Percentiles rank a stretch among this genome's conserved stretches.
These are phyloP conservation scores for Hyparrhenia diplandra DNA, from an alignment of 176 grass and related monocot genomes.

Conservation along the genomic window DNA sequence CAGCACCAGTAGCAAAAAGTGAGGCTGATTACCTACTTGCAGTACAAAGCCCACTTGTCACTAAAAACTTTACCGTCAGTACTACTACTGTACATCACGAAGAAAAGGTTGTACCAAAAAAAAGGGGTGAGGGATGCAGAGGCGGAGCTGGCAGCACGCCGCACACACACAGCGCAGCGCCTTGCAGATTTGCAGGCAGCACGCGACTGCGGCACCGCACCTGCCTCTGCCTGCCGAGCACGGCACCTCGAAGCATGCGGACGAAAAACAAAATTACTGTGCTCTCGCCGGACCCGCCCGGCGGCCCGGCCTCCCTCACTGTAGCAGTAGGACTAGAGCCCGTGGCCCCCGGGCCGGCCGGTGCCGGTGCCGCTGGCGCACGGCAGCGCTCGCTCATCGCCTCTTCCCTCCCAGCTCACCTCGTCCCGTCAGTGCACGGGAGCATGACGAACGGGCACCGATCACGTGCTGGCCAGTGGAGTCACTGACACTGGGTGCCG, in stretches of 20 bases:
- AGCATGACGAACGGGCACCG: not conserved
- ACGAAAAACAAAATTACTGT: not conserved
- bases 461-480: not conserved
- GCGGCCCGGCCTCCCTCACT: too few relatives aligned
- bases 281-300: not conserved
- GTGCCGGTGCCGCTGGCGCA: too few relatives aligned
- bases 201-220: conserved; percentile 17
- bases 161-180: not conserved
- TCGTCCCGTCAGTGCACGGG: not conserved
- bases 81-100: not conserved
- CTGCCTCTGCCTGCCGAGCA: conserved; percentile 8
- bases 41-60: not conserved
- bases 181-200: not conserved
- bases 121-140: not conserved
- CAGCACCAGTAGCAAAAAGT: not conserved
- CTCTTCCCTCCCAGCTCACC: not conserved
- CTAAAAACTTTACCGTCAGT: not conserved
- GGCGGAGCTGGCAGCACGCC: not conserved
- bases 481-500: not conserved
- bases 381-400: not conserved
- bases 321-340: not conserved
- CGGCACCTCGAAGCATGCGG: not conserved
- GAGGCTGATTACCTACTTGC: not conserved
- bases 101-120: not conserved
- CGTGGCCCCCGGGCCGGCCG: not conserved